These are phyloP conservation scores for Trametes sanguinea DNA, from an alignment of 768 basidiomycete genomes.

Conservation along the genomic window DNA sequence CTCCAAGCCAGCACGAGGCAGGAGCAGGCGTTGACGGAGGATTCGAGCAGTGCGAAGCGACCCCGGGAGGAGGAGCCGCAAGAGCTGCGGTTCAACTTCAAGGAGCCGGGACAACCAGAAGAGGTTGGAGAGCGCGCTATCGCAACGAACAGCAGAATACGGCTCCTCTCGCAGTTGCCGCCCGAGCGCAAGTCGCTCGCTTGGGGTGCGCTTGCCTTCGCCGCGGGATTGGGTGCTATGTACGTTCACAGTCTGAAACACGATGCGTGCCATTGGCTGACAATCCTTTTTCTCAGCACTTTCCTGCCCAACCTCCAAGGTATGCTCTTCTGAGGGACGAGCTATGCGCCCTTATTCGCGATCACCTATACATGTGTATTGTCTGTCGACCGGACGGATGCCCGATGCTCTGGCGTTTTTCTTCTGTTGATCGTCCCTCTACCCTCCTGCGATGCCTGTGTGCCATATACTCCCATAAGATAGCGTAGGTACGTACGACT, in stretches of 20 bases:
- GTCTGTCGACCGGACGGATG: slow-evolving; percentile 9
- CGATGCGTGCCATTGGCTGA: not conserved
- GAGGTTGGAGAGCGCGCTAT: slow-evolving; percentile 57
- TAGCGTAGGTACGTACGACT: slow-evolving; percentile 15
- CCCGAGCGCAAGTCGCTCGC: slow-evolving; percentile 75
- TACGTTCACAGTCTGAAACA: slow-evolving; percentile 32
- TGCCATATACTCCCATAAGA: slow-evolving; percentile 9
- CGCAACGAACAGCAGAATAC: slow-evolving; percentile 64
- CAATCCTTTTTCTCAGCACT: slow-evolving; percentile 1
- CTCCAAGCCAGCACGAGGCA: slow-evolving; percentile 40
- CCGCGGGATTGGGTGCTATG: slow-evolving; percentile 80
- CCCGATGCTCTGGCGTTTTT: slow-evolving; percentile 1
- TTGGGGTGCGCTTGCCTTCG: slow-evolving; percentile 86
- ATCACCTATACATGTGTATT: slow-evolving; percentile 15
- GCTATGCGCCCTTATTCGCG: not conserved
- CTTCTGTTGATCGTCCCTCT: not conserved
- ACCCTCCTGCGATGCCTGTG: not conserved
- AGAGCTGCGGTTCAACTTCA: slow-evolving; percentile 61
- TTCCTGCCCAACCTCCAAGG: slow-evolving; percentile 25
- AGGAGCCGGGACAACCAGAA: slow-evolving; percentile 50
- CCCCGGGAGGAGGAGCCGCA: slow-evolving; percentile 57
- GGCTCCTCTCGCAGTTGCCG: slow-evolving; percentile 51
- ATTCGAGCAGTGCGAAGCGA: slow-evolving; percentile 42
- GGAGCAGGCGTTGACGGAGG: slow-evolving; percentile 29
- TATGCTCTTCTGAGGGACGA: slow-evolving; percentile 14